Evolutionary conservation across 257 asterid species (phyloP).

Genomic region (Lycium barbarum): DNA sequence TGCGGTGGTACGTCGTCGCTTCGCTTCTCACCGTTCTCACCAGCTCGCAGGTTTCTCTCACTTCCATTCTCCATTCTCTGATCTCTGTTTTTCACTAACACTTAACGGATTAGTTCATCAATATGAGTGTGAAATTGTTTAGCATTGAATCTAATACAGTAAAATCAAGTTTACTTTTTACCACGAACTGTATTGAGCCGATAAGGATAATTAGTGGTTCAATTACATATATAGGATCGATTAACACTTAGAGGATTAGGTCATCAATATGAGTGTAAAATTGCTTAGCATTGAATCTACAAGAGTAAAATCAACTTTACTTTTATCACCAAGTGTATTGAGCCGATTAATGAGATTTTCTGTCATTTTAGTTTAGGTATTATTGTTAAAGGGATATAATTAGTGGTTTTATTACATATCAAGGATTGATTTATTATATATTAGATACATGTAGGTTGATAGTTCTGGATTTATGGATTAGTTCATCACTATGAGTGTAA

Average conservation of each 20-base stretch:
- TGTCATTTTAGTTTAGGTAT: background rate
- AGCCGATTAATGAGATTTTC: background rate
- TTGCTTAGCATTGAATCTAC: background rate
- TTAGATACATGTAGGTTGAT: background rate
- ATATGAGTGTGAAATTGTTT: background rate
- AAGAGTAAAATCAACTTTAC: background rate
- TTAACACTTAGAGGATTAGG: background rate
- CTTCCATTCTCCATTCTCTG: background rate
- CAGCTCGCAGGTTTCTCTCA: slow-evolving; percentile 84
- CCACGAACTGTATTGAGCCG: background rate
- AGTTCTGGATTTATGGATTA: slow-evolving; percentile 21
- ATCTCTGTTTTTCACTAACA: background rate
- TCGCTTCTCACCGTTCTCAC: slow-evolving; percentile 87
- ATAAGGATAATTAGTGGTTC: background rate
- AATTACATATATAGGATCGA: background rate
- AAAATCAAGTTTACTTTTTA: slow-evolving; percentile 1
- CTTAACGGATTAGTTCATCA: background rate
- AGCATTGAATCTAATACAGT: background rate
- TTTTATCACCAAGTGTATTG: background rate
- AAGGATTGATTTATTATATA: background rate
- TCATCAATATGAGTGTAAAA: background rate
- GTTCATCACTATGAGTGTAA: background rate
- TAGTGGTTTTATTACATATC: background rate
- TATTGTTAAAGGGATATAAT: slow-evolving; percentile 23
- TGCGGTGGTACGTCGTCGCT: slow-evolving; percentile 98